phyloP scores from a whole-genome alignment of 2,329 filamentous ascomycete species.

The Exophiala sideris region DNA sequence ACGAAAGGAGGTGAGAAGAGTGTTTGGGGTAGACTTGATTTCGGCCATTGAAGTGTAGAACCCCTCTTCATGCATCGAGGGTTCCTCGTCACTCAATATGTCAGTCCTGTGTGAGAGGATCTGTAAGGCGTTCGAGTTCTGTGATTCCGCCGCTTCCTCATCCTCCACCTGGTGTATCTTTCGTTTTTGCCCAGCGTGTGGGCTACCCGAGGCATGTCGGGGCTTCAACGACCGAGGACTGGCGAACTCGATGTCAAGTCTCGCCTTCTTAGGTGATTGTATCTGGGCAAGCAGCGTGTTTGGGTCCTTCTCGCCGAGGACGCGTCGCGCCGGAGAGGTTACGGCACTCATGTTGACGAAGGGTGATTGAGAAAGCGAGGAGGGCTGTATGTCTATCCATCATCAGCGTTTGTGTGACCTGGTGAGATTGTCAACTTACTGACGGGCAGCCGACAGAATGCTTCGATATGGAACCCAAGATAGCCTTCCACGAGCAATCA shows the following conservation, averaged over 20 bases:
- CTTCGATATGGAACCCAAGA: too few species aligned
- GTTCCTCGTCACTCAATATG: slow-evolving; percentile 16
- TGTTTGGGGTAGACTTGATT: slow-evolving; percentile 15
- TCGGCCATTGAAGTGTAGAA: slow-evolving; percentile 5
- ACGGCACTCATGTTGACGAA: slow-evolving; percentile 5
- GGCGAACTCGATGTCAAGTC: not conserved
- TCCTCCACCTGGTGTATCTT: slow-evolving; percentile 22
- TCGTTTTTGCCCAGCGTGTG: slow-evolving; percentile 26
- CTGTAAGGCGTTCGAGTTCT: slow-evolving; percentile 4
- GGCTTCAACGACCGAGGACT: slow-evolving; percentile 10
- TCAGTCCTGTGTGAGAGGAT: slow-evolving; percentile 19
- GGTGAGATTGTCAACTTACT: too few species aligned
- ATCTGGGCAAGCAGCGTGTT: slow-evolving; percentile 22
- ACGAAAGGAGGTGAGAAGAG: slow-evolving; percentile 19
- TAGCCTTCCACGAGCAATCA: too few species aligned
- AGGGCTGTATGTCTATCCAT: too few species aligned
- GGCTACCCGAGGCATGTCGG: slow-evolving; percentile 6
- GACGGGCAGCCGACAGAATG: too few species aligned
- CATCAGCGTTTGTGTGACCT: too few species aligned
- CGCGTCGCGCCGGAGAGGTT: slow-evolving; percentile 23
- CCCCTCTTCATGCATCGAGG: slow-evolving; percentile 4
- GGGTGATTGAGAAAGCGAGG: too few species aligned
- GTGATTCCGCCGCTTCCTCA: slow-evolving; percentile 9
- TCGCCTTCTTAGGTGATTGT: slow-evolving; percentile 10
- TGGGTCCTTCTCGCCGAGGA: slow-evolving; percentile 27